phyloP scores from a whole-genome alignment of 441 rosid species.

The Omphalea diandra region DNA sequence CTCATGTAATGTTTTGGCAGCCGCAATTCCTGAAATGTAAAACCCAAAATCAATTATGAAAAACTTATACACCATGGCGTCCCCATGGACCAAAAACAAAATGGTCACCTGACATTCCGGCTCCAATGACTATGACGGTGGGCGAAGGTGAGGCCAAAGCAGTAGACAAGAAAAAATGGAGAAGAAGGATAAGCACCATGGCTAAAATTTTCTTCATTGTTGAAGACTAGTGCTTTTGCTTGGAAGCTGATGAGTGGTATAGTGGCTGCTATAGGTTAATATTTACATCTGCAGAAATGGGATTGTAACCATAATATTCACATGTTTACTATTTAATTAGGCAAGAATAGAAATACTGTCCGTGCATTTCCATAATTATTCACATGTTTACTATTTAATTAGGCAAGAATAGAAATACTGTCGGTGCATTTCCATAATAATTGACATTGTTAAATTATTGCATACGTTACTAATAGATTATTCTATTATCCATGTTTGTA shows the following conservation, averaged over 20 bases:
- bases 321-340: too few relatives aligned
- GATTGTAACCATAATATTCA: too few relatives aligned
- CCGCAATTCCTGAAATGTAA: slow-evolving; percentile 26
- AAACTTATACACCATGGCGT: background rate
- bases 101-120: slow-evolving; percentile 25
- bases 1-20: slow-evolving; percentile 30
- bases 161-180: background rate
- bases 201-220: background rate
- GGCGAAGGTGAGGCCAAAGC: background rate
- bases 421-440: too few relatives aligned
- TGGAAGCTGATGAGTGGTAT: background rate
- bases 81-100: background rate
- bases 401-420: too few relatives aligned
- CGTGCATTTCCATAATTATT: too few relatives aligned
- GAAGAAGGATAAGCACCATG: slow-evolving; percentile 4
- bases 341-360: too few relatives aligned
- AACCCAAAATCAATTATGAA: too few relatives aligned
- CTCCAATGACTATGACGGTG: slow-evolving; percentile 24
- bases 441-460: too few relatives aligned
- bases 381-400: too few relatives aligned
- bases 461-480: too few relatives aligned
- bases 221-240: background rate
- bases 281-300: background rate
- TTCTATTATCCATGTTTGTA: too few relatives aligned
- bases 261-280: background rate